Base-by-base conservation (phyloP, 345 rosid genomes). In the Brassica juncea region DNA sequence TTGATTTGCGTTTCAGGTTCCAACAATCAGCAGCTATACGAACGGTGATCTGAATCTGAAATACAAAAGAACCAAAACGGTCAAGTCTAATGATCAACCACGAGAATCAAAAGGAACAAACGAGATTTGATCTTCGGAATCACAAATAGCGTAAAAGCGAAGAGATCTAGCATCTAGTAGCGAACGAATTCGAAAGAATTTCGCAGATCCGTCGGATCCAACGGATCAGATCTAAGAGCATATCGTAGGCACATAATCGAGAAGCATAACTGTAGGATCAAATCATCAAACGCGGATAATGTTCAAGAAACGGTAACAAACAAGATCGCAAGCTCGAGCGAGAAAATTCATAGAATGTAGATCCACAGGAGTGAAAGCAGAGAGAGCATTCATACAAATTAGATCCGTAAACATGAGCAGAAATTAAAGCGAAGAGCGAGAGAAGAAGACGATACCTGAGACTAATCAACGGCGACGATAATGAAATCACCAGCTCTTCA, bases 141-240 rank as follows among this genome's bases (percentile, higher is more conserved):
- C 62, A 70, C n/a, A 64, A 65, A 80, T 32, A 16, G 54, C n/a
- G 14, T 35, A 58, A 70, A 47, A 7, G 2, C 2, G 30, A 76
- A 81, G 65, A 81, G 83, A 81, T 75, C 72, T 71, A 68, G 73
- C 64, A 75, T 81, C 64, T 67, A 30, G 61, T 19, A 63, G 39
- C 14, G 16, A 71, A 16, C 6, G 21, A 70, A 55, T 54, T 54
- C 21, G 19, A 7, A 49, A 54, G 0, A 54, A 15, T 15, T 54
- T 3, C 8, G 49, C 76, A 80, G 80, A 80, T 80, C 76, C 68
- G 31, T 68, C 49, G 66, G 79, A 80, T 80, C 80, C 63, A 39
- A 62, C 28, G 66, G 75, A 80, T 70, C 83, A 37, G 83, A 80
- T 80, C 83, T 70, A 70, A 19, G 64, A 74, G 66, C 47, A 35